Percentiles rank a stretch among this genome's conserved stretches.
These are phyloP conservation scores for Suaeda aralocaspica DNA, from an alignment of 148 eudicot genomes.

Conservation along the genomic window DNA sequence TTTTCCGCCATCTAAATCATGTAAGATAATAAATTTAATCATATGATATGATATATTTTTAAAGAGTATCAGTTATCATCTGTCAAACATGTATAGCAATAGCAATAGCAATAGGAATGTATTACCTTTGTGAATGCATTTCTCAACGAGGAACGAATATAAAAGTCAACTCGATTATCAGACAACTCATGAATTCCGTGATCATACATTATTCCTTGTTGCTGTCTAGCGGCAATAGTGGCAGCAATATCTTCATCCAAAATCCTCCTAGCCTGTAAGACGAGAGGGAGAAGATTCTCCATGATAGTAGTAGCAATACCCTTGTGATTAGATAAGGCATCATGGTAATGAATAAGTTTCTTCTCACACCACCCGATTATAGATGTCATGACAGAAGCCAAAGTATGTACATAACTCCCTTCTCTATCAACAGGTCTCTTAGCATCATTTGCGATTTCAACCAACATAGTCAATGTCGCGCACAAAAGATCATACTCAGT, in stretches of 20 bases:
- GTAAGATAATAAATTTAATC: not conserved
- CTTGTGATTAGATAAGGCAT: constrained; percentile 29
- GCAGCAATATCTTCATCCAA: constrained; percentile 62
- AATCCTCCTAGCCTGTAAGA: constrained; percentile 48
- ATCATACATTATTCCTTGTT: constrained; percentile 30
- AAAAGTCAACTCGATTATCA: constrained; percentile 63
- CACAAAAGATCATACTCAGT: constrained; percentile 61
- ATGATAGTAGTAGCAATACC: constrained; percentile 32
- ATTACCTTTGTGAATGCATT: constrained; percentile 67
- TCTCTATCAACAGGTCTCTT: constrained; percentile 57
- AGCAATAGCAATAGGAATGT: too few species aligned
- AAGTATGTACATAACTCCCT: constrained; percentile 43
- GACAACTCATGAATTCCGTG: constrained; percentile 22
- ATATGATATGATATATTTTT: constrained; percentile 6
- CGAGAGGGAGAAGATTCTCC: constrained; percentile 69
- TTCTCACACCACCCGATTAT: constrained; percentile 78
- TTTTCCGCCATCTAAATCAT: constrained; percentile 50
- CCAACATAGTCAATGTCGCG: constrained; percentile 56
- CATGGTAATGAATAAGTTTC: constrained; percentile 57
- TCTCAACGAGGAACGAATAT: constrained; percentile 62
- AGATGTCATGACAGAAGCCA: constrained; percentile 46
- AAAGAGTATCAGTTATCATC: too few species aligned
- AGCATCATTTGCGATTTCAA: constrained; percentile 71
- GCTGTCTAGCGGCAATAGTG: constrained; percentile 32
- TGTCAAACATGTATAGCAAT: too few species aligned